A percentile compares a stretch with the other conserved stretches of the same genome.
Conservation (phyloP, 805 yeast species). For the Cyberlindnera misumaiensis region DNA sequence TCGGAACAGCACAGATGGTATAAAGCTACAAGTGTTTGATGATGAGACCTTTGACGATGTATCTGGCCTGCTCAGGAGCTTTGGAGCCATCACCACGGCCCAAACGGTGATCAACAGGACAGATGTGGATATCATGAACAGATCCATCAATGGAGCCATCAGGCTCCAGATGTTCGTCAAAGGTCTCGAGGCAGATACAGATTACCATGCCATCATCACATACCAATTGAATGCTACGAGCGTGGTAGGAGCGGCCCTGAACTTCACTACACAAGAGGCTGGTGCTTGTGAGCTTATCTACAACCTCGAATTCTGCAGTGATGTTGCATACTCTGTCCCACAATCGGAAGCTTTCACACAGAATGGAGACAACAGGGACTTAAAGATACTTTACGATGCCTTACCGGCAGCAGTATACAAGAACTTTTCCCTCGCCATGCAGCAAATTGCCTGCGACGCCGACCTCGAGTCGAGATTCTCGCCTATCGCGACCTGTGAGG, state of each 20-base stretch:
- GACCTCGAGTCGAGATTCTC: conserved; percentile 63
- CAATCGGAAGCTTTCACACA: conserved; percentile 29
- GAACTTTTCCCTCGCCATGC: conserved; percentile 71
- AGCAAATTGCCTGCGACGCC: conserved; percentile 69
- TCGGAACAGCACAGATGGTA: conserved; percentile 2
- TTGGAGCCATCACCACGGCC: conserved; percentile 9
- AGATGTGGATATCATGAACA: conserved; percentile 2
- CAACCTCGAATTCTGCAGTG: conserved; percentile 67
- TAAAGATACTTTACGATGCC: conserved; percentile 52
- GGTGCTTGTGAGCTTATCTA: conserved; percentile 68
- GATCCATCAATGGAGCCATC: conserved; percentile 22
- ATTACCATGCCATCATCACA: conserved; percentile 59
- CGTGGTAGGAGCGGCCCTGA: conserved; percentile 47
- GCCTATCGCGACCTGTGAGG: conserved; percentile 63
- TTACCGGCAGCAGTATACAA: conserved; percentile 48
- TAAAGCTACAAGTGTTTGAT: conserved; percentile 9
- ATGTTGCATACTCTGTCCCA: conserved; percentile 88
- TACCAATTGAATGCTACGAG: conserved; percentile 35
- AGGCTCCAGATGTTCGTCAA: conserved; percentile 57
- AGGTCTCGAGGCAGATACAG: conserved; percentile 53
- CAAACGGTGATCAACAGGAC: conserved; percentile 2
- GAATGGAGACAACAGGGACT: conserved; percentile 24
- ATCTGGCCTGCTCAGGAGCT: conserved; percentile 6
- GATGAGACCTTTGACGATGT: conserved; percentile 1
- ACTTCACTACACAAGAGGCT: conserved; percentile 47